Conservation (phyloP, 2,329 filamentous ascomycete species). For the Curvularia hawaiiensis region DNA sequence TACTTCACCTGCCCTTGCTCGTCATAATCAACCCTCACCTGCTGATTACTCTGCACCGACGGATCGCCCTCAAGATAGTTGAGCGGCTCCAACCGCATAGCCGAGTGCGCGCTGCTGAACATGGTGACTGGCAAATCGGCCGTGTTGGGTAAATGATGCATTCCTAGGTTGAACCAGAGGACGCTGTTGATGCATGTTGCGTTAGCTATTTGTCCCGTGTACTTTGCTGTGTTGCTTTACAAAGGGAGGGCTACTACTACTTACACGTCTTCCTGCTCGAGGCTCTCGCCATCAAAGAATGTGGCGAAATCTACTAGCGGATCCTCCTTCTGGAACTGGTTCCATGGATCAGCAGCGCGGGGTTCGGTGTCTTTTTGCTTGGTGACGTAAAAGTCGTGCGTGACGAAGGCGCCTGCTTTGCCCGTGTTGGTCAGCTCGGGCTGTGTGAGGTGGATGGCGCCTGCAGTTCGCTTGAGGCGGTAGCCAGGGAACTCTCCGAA, state of each 20-base stretch:
- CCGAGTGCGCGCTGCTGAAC: slow-evolving; percentile 54
- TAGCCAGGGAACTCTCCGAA: slow-evolving; percentile 61
- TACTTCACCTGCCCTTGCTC: slow-evolving; percentile 7
- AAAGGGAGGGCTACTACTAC: slow-evolving; percentile 19
- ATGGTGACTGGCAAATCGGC: slow-evolving; percentile 58
- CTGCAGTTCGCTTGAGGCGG: slow-evolving; percentile 52
- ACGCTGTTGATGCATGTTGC: slow-evolving; percentile 38
- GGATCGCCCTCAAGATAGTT: slow-evolving; percentile 53
- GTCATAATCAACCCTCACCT: slow-evolving; percentile 49
- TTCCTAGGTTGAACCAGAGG: slow-evolving; percentile 59
- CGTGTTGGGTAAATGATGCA: slow-evolving; percentile 56
- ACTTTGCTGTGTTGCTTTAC: too few relatives aligned
- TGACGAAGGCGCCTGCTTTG: slow-evolving; percentile 56
- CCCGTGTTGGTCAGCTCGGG: slow-evolving; percentile 54
- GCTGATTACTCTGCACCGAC: slow-evolving; percentile 49
- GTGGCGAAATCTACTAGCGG: slow-evolving; percentile 58
- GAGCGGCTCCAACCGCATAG: slow-evolving; percentile 52
- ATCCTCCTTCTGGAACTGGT: slow-evolving; percentile 52
- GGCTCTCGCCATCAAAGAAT: slow-evolving; percentile 55
- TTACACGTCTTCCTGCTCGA: slow-evolving; percentile 48
- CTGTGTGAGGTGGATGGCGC: slow-evolving; percentile 50
- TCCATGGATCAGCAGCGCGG: slow-evolving; percentile 50
- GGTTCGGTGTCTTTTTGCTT: slow-evolving; percentile 61
- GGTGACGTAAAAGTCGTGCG: slow-evolving; percentile 58
- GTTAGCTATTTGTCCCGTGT: background rate